Conservation (phyloP, 1,139 yeast species). For the Magnusiomyces tetraspermus region DNA sequence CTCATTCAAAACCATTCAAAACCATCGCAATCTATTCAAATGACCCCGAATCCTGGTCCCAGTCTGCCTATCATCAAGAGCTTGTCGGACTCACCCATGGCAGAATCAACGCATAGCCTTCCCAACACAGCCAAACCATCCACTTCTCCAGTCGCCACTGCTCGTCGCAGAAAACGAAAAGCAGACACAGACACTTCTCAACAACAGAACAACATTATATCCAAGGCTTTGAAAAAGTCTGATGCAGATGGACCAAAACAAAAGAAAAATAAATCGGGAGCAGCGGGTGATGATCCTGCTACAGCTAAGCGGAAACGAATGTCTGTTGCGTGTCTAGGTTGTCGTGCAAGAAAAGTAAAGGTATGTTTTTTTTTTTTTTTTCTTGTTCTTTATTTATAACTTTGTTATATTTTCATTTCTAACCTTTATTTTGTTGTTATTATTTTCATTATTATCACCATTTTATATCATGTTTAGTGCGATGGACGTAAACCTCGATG, state of each 20-base stretch:
- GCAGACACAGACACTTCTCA: background rate
- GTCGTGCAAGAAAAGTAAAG: constrained; percentile 47
- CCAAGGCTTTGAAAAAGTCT: too few species aligned
- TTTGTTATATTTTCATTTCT: background rate
- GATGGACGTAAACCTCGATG: constrained; percentile 60
- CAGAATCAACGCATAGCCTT: too few species aligned
- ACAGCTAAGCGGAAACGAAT: constrained; percentile 31
- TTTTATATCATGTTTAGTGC: constrained; percentile 34
- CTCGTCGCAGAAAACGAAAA: background rate
- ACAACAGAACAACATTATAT: too few species aligned
- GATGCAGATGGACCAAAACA: too few species aligned
- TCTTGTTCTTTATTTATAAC: background rate
- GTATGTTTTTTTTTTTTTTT: background rate
- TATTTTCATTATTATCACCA: background rate
- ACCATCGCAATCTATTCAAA: too few species aligned
- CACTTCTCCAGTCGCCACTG: too few species aligned
- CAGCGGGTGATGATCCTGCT: background rate
- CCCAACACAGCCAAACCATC: too few species aligned
- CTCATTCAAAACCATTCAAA: too few species aligned
- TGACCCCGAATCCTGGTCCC: too few species aligned
- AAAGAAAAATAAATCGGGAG: background rate
- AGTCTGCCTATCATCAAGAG: too few species aligned
- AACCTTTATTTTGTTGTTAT: background rate
- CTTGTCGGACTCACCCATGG: too few species aligned
- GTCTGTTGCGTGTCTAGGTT: constrained; percentile 55